Evolutionary conservation across 306 rosid genomes (phyloP).

Genomic region (Sindora glabra): DNA sequence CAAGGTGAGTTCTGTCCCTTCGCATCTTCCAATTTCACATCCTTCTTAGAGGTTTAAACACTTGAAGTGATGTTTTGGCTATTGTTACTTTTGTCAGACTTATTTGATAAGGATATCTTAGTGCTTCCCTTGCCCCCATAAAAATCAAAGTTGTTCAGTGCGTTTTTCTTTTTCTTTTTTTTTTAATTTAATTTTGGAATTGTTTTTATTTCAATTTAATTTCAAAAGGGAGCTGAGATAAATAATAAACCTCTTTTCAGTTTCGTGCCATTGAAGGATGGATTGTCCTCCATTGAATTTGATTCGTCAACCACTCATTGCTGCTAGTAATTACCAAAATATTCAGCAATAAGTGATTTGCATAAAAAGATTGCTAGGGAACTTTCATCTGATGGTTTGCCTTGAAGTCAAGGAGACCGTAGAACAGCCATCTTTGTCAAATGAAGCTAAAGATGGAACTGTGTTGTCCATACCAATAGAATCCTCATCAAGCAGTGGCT

Average conservation of each 20-base stretch:
- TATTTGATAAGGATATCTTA: not conserved
- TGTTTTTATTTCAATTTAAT: not conserved
- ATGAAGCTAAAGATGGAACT: too few species aligned
- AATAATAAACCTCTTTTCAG: not conserved
- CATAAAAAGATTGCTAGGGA: slow-evolving; percentile 51
- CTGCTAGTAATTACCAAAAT: slow-evolving; percentile 10
- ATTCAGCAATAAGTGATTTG: slow-evolving; percentile 17
- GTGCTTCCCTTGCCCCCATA: too few species aligned
- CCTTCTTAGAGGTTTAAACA: too few species aligned
- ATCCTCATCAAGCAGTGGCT: too few species aligned
- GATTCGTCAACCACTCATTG: too few species aligned
- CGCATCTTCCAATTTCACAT: not conserved
- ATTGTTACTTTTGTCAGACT: not conserved
- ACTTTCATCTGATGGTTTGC: slow-evolving; percentile 56
- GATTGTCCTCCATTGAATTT: too few species aligned
- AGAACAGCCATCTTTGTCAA: slow-evolving; percentile 34
- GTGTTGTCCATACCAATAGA: too few species aligned
- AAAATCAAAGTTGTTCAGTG: too few species aligned
- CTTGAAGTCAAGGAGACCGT: slow-evolving; percentile 43
- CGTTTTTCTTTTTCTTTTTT: too few species aligned
- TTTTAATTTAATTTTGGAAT: not conserved
- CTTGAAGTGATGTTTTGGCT: too few species aligned
- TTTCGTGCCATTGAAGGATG: too few species aligned
- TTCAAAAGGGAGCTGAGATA: too few species aligned
- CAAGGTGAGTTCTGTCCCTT: slow-evolving; percentile 40